These are phyloP conservation scores for Triadica sebifera DNA, from an alignment of 345 rosid genomes.

Conservation along the genomic window DNA sequence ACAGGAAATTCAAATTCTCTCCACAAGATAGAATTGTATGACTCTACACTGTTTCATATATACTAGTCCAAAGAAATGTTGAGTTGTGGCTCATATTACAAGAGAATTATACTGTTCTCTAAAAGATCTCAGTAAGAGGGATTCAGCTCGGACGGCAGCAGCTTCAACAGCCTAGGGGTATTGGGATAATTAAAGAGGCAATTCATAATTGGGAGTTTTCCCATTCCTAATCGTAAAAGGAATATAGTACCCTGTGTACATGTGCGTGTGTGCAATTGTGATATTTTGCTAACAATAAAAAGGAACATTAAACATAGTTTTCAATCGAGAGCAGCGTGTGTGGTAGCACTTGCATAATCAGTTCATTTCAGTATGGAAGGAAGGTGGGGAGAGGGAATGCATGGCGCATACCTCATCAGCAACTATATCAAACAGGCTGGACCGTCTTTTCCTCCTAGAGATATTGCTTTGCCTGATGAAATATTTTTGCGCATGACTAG, in stretches of 20 bases:
- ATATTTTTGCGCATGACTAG: slow-evolving; percentile 41
- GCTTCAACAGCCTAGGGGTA: too few species aligned
- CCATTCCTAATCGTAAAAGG: background rate
- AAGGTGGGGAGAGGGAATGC: background rate
- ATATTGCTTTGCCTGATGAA: slow-evolving; percentile 34
- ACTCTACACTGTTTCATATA: background rate
- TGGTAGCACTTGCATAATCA: background rate
- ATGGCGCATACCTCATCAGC: slow-evolving; percentile 32
- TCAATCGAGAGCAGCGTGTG: background rate
- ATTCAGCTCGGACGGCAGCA: background rate
- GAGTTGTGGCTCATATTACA: background rate
- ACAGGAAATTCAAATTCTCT: background rate
- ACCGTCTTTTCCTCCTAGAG: slow-evolving; percentile 36
- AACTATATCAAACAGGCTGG: slow-evolving; percentile 36
- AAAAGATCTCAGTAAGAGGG: background rate
- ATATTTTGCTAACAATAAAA: background rate
- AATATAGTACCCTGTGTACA: background rate
- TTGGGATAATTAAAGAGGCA: too few species aligned
- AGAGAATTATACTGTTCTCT: background rate
- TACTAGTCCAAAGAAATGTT: background rate
- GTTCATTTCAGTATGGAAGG: background rate
- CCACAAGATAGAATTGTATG: background rate
- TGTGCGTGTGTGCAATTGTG: background rate
- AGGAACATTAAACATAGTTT: background rate
- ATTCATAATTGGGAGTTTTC: too few species aligned